Evolutionary conservation across 768 basidiomycete species (phyloP).

Genomic region (Panus rudis): DNA sequence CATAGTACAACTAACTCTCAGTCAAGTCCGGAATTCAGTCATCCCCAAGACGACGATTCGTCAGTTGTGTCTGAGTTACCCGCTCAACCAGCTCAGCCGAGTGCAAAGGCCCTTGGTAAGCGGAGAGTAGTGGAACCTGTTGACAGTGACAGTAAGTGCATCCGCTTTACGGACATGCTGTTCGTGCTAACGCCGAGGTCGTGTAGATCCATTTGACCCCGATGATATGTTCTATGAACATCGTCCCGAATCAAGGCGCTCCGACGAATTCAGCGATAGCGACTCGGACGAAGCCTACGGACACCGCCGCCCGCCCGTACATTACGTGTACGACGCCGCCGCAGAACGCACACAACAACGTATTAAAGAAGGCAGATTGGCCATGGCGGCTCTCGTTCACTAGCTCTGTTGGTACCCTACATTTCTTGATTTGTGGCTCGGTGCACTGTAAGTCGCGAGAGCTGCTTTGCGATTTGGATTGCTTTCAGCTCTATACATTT

Average conservation of each 20-base stretch:
- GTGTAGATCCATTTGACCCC: slow-evolving; percentile 43
- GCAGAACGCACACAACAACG: slow-evolving; percentile 70
- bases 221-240: slow-evolving; percentile 51
- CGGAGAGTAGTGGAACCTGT: slow-evolving; percentile 53
- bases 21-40: no score
- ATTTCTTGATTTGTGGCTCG: no score
- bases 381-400: slow-evolving; percentile 16
- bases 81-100: slow-evolving; percentile 50
- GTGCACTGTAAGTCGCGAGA: no score
- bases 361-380: slow-evolving; percentile 35
- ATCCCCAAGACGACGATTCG: no score
- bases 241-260: slow-evolving; percentile 22
- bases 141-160: slow-evolving; percentile 38
- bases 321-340: slow-evolving; percentile 89
- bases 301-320: slow-evolving; percentile 34
- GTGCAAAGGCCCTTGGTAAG: slow-evolving; percentile 87
- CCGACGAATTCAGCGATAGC: slow-evolving; percentile 31
- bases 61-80: slow-evolving; percentile 12
- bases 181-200: not conserved
- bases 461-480: no score
- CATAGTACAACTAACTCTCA: no score
- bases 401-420: no score
- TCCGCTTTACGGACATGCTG: not conserved
- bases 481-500: no score
- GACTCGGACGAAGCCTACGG: slow-evolving; percentile 41